Evolutionary conservation across 2,329 filamentous ascomycete genomes (phyloP).

Genomic region (Phyllosticta capitalensis): DNA sequence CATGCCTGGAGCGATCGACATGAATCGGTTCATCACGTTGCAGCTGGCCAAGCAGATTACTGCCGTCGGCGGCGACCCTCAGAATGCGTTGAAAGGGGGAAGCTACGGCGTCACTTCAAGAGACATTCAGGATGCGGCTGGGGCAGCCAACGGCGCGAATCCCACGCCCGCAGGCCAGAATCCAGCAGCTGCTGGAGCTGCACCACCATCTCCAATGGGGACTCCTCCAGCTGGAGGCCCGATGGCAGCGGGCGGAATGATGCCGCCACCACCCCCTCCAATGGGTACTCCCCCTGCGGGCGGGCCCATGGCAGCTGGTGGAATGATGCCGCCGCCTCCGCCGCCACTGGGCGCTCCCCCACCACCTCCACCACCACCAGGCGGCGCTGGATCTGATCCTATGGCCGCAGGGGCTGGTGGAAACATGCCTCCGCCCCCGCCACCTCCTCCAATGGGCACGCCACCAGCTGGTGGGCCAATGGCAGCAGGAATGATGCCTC

Average conservation of each 20-base stretch:
- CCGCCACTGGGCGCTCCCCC: too few species aligned
- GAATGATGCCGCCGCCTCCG: neutral
- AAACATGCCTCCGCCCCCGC: too few species aligned
- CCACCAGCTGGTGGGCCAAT: neutral
- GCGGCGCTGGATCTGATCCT: too few species aligned
- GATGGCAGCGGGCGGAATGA: neutral
- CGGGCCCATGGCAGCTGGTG: neutral
- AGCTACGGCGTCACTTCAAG: conserved; percentile 51
- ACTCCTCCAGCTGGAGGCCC: neutral
- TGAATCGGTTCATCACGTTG: conserved; percentile 53
- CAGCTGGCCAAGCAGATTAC: conserved; percentile 51
- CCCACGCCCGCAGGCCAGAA: neutral
- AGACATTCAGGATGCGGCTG: conserved; percentile 42
- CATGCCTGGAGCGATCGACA: conserved; percentile 43
- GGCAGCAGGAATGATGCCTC: neutral
- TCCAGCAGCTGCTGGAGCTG: neutral
- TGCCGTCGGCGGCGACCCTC: conserved; percentile 52
- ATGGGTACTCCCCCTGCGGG: too few species aligned
- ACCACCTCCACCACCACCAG: too few species aligned
- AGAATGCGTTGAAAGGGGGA: conserved; percentile 50
- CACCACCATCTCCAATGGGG: neutral
- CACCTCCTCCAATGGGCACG: too few species aligned
- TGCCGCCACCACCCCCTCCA: neutral
- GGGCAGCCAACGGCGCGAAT: conserved; percentile 18
- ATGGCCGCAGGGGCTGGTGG: too few species aligned